A percentile compares a stretch with the other conserved stretches of the same genome.
Conservation (phyloP, 2,329 filamentous ascomycete genomes). For the Pseudopyricularia cyperi region DNA sequence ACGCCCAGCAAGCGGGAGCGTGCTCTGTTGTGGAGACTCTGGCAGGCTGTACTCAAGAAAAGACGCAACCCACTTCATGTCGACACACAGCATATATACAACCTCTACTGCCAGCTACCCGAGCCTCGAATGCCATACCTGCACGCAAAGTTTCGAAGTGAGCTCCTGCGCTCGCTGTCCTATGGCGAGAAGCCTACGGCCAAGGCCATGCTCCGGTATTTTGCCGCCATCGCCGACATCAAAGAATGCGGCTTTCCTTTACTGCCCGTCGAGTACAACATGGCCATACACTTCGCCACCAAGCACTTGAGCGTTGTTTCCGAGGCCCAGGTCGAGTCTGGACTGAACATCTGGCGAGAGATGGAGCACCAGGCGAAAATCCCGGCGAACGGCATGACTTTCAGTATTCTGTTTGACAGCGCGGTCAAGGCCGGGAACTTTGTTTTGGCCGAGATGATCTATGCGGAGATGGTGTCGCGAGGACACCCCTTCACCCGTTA, state of each 20-base stretch:
- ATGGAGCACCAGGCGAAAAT: constrained; percentile 69
- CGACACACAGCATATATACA: constrained; percentile 31
- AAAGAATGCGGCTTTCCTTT: constrained; percentile 60
- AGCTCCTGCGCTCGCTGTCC: constrained; percentile 56
- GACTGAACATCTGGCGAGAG: constrained; percentile 70
- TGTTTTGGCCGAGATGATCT: constrained; percentile 68
- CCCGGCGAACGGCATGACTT: constrained; percentile 62
- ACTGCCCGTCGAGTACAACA: constrained; percentile 63
- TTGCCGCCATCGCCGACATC: constrained; percentile 74
- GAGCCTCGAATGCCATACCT: constrained; percentile 39
- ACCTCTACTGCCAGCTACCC: constrained; percentile 34
- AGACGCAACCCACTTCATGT: constrained; percentile 19
- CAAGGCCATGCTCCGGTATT: constrained; percentile 65
- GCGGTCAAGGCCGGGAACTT: constrained; percentile 80
- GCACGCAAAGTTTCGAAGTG: constrained; percentile 33
- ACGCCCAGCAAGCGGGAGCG: constrained; percentile 20
- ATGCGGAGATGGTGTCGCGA: constrained; percentile 65
- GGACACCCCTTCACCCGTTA: constrained; percentile 60
- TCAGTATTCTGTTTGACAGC: constrained; percentile 85
- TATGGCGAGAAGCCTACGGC: constrained; percentile 42
- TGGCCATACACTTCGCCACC: constrained; percentile 66
- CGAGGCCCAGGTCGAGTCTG: constrained; percentile 48
- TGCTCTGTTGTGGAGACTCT: constrained; percentile 23
- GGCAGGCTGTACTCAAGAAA: constrained; percentile 7
- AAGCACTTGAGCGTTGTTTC: constrained; percentile 51